Percentiles rank a stretch among this genome's conserved stretches.
Evolutionary conservation across 2,329 filamentous ascomycete genomes (phyloP).

Genomic region (Microsporum ferrugineum): DNA sequence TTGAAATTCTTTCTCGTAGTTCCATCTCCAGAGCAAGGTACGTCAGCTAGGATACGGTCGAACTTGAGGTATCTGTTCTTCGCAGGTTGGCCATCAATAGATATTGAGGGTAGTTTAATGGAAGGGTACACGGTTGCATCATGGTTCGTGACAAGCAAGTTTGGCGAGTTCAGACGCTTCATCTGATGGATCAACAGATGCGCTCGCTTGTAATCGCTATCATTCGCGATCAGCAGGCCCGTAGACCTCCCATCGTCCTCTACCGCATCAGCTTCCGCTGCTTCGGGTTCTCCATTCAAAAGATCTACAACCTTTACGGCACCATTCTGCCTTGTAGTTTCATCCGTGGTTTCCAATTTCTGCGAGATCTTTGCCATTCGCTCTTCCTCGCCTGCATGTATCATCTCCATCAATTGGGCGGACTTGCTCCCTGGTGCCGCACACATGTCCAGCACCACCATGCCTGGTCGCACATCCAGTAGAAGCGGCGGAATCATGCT

Average conservation of each 20-base stretch:
- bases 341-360: conserved; percentile 48
- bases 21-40: conserved; percentile 92
- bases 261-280: conserved; percentile 40
- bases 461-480: conserved; percentile 80
- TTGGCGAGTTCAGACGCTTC: conserved; percentile 91
- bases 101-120: conserved; percentile 58
- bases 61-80: conserved; percentile 77
- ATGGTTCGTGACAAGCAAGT: conserved; percentile 94
- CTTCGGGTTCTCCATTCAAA: conserved; percentile 35
- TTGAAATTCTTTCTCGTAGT: conserved; percentile 86
- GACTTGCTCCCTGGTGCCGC: conserved; percentile 96
- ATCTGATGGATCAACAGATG: conserved; percentile 98
- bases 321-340: conserved; percentile 15
- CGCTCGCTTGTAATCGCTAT: conserved; percentile 89
- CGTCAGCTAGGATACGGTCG: conserved; percentile 89
- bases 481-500: conserved; percentile 97
- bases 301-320: conserved; percentile 16
- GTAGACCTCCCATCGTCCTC: conserved; percentile 77
- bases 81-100: conserved; percentile 42
- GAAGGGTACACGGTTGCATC: conserved; percentile 93
- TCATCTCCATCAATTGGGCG: conserved; percentile 85
- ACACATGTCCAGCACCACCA: conserved; percentile 90
- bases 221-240: conserved; percentile 86
- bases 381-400: conserved; percentile 85
- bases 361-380: conserved; percentile 62